Evolutionary conservation across 139 green algal genomes (phyloP), one percentile per base, ranked within the genome.

Genomic region (Chlorella sp.): DNA sequence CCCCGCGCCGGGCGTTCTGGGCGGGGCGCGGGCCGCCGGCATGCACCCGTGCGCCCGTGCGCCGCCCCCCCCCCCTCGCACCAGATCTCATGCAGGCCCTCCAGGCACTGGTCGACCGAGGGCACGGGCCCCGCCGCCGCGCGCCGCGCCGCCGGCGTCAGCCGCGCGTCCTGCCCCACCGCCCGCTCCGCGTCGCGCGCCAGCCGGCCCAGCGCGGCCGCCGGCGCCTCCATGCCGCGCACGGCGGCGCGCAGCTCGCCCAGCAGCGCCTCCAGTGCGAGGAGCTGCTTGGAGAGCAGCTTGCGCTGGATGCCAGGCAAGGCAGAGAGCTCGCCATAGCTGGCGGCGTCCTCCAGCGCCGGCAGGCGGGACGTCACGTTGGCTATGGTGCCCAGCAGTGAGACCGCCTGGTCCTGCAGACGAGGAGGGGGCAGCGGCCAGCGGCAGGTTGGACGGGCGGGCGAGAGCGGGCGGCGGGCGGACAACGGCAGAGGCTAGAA

Each of bases 201-300:
- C 29, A 71, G 50, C 25, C 62, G 71, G 3, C 29, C 63, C 46
- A 83, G 63, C 33, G 23, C 53, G 8, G 65, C 69, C 8, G 33
- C 53, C 14, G 41, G 53, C 15, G 17, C 53, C 68, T 60, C 53
- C 53, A 79, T 59, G 48, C 60, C 75, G 12, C 25, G 42, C 58
- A 85, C 27, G 67, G 42, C 51, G 9, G 21, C 53, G n/a, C 77
- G 73, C 31, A 78, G 56, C 48, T 82, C 29, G 23, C 38, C 3
- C 17, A 84, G 58, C 11, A 83, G 55, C 7, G 68, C 64, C 2
- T 73, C 64, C 45, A 82, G 58, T 19, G 61, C 65, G 2, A 45
- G n/a, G 33, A 84, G 51, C 64, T 84, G 79, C 63, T 74, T 84
- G 19, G 45, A 38, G 27, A 84, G 53, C 62, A 84, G 61, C 53